Base-by-base conservation (phyloP, 345 rosid species). In the Eucalyptus leucophloia region DNA sequence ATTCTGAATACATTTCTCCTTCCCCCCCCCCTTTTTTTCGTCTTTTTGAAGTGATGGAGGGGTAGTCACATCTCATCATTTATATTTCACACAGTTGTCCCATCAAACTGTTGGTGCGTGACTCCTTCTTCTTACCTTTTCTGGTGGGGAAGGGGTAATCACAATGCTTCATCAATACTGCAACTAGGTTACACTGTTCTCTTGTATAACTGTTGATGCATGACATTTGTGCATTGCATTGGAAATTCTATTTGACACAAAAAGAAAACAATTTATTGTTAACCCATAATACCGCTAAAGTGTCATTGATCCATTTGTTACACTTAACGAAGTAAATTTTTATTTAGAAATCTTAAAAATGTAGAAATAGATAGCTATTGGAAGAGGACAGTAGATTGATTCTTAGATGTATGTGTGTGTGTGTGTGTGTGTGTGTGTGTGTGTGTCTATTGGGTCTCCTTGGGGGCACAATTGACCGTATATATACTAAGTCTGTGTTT, bases 1-100 rank as follows among this genome's bases (percentile, higher is more conserved):
- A 32, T 16, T 67, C 40, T 32, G 23, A 32, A n/a, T 67, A 32
- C 19, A 32, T 32, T 67, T 67, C 34, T n/a, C 69, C 32, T 1
- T 13, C 4, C 49, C 49, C 12, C 12, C 47, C 49, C 49, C 12
- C 1, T 3, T 47, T 47, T 47, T 47, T 11, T 47, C 4, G 6
- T 2, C 2, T 21, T 53, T 53, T 53, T 53, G 0, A 3, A 2
- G 56, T 50, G 0, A 50, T 53, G 58, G 4, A 12, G 9, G 69
- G 69, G 69, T 62, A 65, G 1, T 65, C 77, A n/a, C 77, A 67
- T 67, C 5, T 34, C 77, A n/a, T 67, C 6, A 15, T 67, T n/a
- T 67, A n/a, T n/a, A 67, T n/a, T n/a, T 32, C 77, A 67, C 49
- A 49, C 21, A n/a, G 40, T 67, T 67, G 11, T 67, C 21, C 11